A percentile compares a stretch with the other conserved stretches of the same genome.
Conservation (phyloP, 1,284 basidiomycete genomes). For the Microbotryum violaceum region DNA sequence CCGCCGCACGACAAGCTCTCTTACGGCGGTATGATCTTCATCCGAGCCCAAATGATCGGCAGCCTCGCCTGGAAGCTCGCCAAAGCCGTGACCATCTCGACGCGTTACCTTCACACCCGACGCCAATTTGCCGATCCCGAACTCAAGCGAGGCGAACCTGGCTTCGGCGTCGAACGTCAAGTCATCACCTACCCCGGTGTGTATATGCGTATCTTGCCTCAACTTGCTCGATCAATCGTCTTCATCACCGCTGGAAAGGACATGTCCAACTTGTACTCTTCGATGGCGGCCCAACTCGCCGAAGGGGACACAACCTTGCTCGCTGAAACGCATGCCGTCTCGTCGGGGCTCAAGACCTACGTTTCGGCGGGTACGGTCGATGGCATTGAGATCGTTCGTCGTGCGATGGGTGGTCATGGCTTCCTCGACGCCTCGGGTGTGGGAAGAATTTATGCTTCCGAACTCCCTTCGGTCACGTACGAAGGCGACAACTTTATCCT, state of each 20-base stretch:
- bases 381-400: slow-evolving; percentile 59
- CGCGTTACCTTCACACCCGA: slow-evolving; percentile 65
- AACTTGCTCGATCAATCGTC: slow-evolving; percentile 62
- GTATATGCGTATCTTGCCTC: slow-evolving; percentile 61
- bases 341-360: slow-evolving; percentile 61
- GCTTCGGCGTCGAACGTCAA: slow-evolving; percentile 55
- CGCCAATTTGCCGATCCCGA: slow-evolving; percentile 48
- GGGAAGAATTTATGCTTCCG: slow-evolving; percentile 57
- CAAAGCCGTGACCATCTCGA: slow-evolving; percentile 57
- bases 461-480: slow-evolving; percentile 56
- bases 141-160: slow-evolving; percentile 20
- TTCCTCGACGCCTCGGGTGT: slow-evolving; percentile 62
- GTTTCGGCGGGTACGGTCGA: slow-evolving; percentile 51
- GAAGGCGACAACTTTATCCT: slow-evolving; percentile 72
- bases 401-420: slow-evolving; percentile 70
- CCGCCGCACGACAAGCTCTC: slow-evolving; percentile 66
- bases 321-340: slow-evolving; percentile 62
- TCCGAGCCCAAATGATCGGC: slow-evolving; percentile 50
- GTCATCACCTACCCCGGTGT: slow-evolving; percentile 63
- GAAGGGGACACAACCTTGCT: slow-evolving; percentile 50
- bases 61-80: slow-evolving; percentile 54
- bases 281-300: slow-evolving; percentile 50
- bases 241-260: slow-evolving; percentile 58
- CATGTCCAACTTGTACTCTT: slow-evolving; percentile 49
- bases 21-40: slow-evolving; percentile 56